Evolutionary conservation across 768 basidiomycete species (phyloP), one percentile per base, ranked within the genome.

Genomic region (Suillus americanus): DNA sequence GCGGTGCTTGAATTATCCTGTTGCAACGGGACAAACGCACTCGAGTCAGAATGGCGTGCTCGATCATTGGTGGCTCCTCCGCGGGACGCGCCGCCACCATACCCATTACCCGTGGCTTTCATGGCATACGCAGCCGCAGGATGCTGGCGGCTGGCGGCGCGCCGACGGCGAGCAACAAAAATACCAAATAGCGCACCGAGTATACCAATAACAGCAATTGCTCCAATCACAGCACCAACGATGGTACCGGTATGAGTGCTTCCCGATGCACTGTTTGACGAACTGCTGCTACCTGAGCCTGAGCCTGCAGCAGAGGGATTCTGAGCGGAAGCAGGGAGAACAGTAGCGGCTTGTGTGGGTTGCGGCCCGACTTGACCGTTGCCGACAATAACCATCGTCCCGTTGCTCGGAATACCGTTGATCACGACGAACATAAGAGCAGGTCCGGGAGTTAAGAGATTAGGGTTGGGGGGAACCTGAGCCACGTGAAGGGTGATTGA

Each of bases 381-480:
- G 5, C 96, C 96, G 30, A 95, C 82, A 63, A 87, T 92, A 62
- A 96, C 83, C 75, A 83, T 85, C 13, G 86, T 85, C 2, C 90
- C 95, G 65, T 88, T 89, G 61, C 88, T 89, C 3, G 95, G 96
- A 14, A 97, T 86, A 46, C 94, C 95, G 67, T 89, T 82, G 66
- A 98, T 84, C 41, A 87, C 90, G 64, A 96, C 91, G 71, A 87
- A 97, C 65, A 96, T 65, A 67, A 95, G 80, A 0, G 86, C 91
- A 9, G 96, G 95, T 6, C 96, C 96, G 5, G 97, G 96, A 70
- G 91, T 89, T 80, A 97, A 85, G 70, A 98, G 69, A 73, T 92
- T 90, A 12, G 95, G 80, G 77, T 92, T 94, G 0, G 94, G 91
- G 0, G 93, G 94, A 9, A 87, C 82, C 73, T 96, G 95, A 1